Evolutionary conservation across 2,329 filamentous ascomycete genomes (phyloP), one percentile per base, ranked within the genome.

Genomic region (Fusarium lateritium): DNA sequence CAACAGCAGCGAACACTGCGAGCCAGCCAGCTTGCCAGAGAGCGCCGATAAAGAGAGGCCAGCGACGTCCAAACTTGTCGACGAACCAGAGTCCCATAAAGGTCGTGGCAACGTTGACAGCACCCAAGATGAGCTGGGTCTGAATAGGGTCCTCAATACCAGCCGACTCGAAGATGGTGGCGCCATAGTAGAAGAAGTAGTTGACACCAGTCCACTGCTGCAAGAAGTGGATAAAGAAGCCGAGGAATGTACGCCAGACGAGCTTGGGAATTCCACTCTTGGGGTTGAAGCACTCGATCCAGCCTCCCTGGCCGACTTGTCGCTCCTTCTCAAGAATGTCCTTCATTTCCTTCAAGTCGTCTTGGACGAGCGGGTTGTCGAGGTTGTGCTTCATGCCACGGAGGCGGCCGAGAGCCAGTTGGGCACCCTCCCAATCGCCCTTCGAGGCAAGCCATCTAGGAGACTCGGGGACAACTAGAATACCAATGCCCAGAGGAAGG

Each of bases 81-180:
- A 93, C 89, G 22, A 92, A 83, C 68, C 88, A 93, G 7, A 94
- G 82, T 31, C 90, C 90, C 36, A 85, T 84, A 67, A 92, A 88
- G 17, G 91, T 92, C 76, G 86, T 87, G 65, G 81, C 84, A 13
- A 93, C 89, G 72, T 93, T 93, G 68, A 93, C 89, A 7, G 85
- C 87, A 19, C 85, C 85, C 1, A 92, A 83, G 62, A 93, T 92
- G 75, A 93, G 88, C 74, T 91, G 89, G 0, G 88, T 91, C 59
- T 88, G 81, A 72, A 90, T 91, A 19, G 88, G 87, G 77, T 93
- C 90, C 3, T 84, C 77, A 46, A 93, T 84, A 62, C 90, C 91
- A 5, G 91, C 88, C 2, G 89, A 86, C 56, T 85, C 63, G 77
- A 94, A 94, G 73, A 94, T 87, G 11, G 86, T 88, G 10, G 87